phyloP scores from a whole-genome alignment of 805 yeast genomes.

The Cyberlindnera sargentensis region DNA sequence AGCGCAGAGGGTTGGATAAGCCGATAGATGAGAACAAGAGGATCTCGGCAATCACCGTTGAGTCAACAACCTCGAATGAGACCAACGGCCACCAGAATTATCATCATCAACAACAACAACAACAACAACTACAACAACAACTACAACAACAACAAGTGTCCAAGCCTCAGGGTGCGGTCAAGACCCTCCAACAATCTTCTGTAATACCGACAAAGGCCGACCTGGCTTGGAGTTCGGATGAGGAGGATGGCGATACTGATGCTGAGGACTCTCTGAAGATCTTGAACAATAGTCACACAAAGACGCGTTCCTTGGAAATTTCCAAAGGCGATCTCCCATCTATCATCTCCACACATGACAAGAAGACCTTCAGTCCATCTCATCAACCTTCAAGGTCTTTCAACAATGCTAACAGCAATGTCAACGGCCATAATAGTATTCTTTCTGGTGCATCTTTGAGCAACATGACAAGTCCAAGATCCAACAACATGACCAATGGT shows the following conservation, averaged over 20 bases:
- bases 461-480: no score
- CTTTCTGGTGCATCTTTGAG: neutral
- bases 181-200: slow-evolving; percentile 51
- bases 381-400: neutral
- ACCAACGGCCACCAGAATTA: neutral
- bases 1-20: slow-evolving; percentile 56
- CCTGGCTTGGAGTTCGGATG: slow-evolving; percentile 85
- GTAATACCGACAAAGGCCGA: slow-evolving; percentile 83
- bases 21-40: slow-evolving; percentile 1
- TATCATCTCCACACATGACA: neutral
- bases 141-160: neutral
- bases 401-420: neutral
- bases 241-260: slow-evolving; percentile 46
- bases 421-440: neutral
- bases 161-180: slow-evolving; percentile 17
- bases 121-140: no score
- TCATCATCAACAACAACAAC: no score
- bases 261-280: slow-evolving; percentile 1
- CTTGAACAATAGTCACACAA: slow-evolving; percentile 1
- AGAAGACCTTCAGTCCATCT: neutral
- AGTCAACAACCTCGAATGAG: neutral
- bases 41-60: no score
- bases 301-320: slow-evolving; percentile 2
- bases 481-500: slow-evolving; percentile 5
- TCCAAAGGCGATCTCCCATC: slow-evolving; percentile 2